These are phyloP conservation scores for Neoboletus magnificus DNA, from an alignment of 768 basidiomycete species.

Conservation along the genomic window DNA sequence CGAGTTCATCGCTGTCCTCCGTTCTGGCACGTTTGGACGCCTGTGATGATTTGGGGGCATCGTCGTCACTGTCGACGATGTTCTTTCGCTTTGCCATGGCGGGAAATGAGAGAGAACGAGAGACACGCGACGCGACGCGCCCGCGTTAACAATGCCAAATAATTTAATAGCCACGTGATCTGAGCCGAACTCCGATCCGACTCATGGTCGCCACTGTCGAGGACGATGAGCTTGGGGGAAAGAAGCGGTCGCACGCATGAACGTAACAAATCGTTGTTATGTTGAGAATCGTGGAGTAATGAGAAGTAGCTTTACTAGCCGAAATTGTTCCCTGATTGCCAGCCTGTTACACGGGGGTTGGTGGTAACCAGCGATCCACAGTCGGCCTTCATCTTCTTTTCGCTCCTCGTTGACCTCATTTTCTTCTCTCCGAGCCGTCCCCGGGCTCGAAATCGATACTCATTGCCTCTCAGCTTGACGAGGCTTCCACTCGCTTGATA, in stretches of 20 bases:
- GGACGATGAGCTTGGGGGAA: neutral
- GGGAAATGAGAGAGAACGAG: slow-evolving; percentile 4
- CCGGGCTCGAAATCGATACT: slow-evolving; percentile 9
- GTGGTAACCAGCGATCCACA: slow-evolving; percentile 16
- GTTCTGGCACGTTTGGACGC: slow-evolving; percentile 45
- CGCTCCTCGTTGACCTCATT: neutral
- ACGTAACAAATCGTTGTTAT: neutral
- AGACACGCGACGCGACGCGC: slow-evolving; percentile 30
- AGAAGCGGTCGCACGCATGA: neutral
- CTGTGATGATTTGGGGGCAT: slow-evolving; percentile 30
- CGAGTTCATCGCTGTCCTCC: slow-evolving; percentile 36
- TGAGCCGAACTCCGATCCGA: neutral
- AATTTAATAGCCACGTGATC: slow-evolving; percentile 12
- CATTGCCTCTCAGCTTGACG: slow-evolving; percentile 22
- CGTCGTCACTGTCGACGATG: slow-evolving; percentile 42
- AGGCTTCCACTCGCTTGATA: slow-evolving; percentile 33
- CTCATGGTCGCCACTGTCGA: neutral
- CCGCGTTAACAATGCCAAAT: slow-evolving; percentile 23
- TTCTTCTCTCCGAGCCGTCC: slow-evolving; percentile 5
- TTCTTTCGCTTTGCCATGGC: slow-evolving; percentile 58
- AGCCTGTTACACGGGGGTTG: slow-evolving; percentile 15
- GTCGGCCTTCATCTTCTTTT: slow-evolving; percentile 1
- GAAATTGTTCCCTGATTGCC: slow-evolving; percentile 9
- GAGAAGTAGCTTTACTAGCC: slow-evolving; percentile 13
- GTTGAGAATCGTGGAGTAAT: neutral